Evolutionary conservation across 2,329 filamentous ascomycete genomes (phyloP).

Genomic region (Zymoseptoria crescenta): DNA sequence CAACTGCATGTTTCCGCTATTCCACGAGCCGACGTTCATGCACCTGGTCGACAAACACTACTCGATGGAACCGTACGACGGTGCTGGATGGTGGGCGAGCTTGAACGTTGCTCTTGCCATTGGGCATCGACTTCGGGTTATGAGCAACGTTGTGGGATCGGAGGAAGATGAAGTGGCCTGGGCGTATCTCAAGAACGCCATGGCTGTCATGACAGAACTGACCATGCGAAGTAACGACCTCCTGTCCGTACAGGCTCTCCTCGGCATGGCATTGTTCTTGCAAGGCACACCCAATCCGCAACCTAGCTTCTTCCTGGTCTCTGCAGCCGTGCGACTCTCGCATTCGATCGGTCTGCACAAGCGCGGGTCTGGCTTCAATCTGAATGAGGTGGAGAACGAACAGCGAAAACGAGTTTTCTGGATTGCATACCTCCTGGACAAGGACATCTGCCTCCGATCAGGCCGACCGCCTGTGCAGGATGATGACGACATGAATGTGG

Average conservation of each 20-base stretch:
- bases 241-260: conserved; percentile 83
- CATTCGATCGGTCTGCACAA: conserved; percentile 96
- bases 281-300: conserved; percentile 96
- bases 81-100: conserved; percentile 97
- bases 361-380: conserved; percentile 80
- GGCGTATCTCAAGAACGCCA: conserved; percentile 92
- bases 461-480: conserved; percentile 65
- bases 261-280: conserved; percentile 90
- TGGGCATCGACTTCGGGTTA: conserved; percentile 81
- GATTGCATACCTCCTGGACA: conserved; percentile 68
- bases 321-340: conserved; percentile 79
- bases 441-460: conserved; percentile 66
- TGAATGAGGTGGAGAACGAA: conserved; percentile 90
- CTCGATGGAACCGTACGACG: conserved; percentile 83
- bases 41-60: conserved; percentile 92
- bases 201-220: conserved; percentile 85
- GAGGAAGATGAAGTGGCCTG: conserved; percentile 93
- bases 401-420: conserved; percentile 74
- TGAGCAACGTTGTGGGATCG: conserved; percentile 84
- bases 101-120: conserved; percentile 92
- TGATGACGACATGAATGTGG: conserved; percentile 88
- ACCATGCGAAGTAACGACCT: conserved; percentile 95
- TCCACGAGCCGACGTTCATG: conserved; percentile 98
- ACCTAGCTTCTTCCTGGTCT: conserved; percentile 82
- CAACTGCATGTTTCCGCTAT: conserved; percentile 97